phyloP scores from a whole-genome alignment of 306 rosid genomes.

The Quercus dentata region DNA sequence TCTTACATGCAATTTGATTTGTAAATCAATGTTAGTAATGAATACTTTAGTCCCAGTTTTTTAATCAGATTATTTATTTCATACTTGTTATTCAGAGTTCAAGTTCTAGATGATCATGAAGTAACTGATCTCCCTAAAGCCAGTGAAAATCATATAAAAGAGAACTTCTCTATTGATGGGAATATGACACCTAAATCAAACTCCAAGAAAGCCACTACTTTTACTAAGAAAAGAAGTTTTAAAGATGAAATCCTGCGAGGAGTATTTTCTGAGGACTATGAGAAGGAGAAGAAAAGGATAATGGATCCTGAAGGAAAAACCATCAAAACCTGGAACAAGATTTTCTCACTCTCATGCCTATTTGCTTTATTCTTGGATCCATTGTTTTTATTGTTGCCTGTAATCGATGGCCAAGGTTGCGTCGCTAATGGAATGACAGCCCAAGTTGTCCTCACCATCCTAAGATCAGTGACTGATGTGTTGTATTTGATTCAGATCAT shows the following conservation, averaged over 20 bases:
- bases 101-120: conserved; percentile 34
- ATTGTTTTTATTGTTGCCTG: conserved; percentile 48
- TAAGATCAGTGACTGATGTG: conserved; percentile 39
- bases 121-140: conserved; percentile 8
- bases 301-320: conserved; percentile 52
- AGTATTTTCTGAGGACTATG: conserved; percentile 57
- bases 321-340: conserved; percentile 49
- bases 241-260: conserved; percentile 39
- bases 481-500: conserved; percentile 46
- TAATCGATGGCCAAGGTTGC: conserved; percentile 36
- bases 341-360: conserved; percentile 41
- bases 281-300: conserved; percentile 32
- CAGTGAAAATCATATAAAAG: conserved; percentile 9
- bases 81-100: conserved; percentile 22
- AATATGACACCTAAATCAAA: too few species aligned
- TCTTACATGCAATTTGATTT: neutral
- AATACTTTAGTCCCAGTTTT: neutral
- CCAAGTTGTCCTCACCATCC: conserved; percentile 36
- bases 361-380: conserved; percentile 56
- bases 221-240: conserved; percentile 26
- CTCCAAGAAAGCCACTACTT: too few species aligned
- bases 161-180: too few species aligned
- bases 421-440: conserved; percentile 34
- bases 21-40: neutral
- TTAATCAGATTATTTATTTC: neutral